phyloP scores from a whole-genome alignment of 2,329 filamentous ascomycete genomes.

The Phoma sp. region DNA sequence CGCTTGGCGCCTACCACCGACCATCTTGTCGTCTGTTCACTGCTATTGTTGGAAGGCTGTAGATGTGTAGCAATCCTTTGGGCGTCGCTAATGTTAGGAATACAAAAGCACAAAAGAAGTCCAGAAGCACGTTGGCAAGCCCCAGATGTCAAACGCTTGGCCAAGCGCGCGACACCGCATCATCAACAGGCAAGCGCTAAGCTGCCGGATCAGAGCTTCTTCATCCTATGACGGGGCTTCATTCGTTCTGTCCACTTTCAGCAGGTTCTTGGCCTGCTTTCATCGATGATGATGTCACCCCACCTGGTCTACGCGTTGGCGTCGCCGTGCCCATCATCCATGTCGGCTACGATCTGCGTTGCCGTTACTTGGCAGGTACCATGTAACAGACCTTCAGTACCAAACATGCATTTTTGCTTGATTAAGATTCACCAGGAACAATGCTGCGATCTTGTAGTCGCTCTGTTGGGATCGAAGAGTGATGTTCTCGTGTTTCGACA shows the following conservation, averaged over 20 bases:
- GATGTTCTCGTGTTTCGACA: not conserved
- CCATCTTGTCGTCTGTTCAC: constrained; percentile 5
- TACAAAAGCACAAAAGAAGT: not conserved
- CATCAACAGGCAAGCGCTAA: constrained; percentile 8
- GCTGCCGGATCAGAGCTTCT: not conserved
- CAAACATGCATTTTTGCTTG: not conserved
- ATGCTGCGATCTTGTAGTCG: not conserved
- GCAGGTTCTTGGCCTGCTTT: constrained; percentile 9
- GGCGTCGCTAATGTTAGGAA: too few relatives aligned
- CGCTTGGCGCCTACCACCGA: constrained; percentile 9
- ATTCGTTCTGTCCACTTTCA: not conserved
- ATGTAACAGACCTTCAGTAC: not conserved
- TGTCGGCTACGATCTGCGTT: not conserved
- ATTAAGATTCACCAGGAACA: not conserved
- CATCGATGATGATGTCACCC: constrained; percentile 11
- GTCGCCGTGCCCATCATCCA: not conserved
- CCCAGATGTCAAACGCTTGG: constrained; percentile 7
- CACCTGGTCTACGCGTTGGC: not conserved
- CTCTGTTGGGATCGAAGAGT: not conserved
- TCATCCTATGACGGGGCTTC: constrained; percentile 9
- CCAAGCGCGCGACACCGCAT: constrained; percentile 6
- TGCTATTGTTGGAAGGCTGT: not conserved
- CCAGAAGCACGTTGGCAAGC: not conserved
- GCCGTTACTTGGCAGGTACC: constrained; percentile 14
- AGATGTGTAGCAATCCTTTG: too few relatives aligned